Percentiles rank a stretch among this genome's conserved stretches.
Evolutionary conservation across 1,139 yeast genomes (phyloP).

Genomic region (Magnusiomyces paraingens): DNA sequence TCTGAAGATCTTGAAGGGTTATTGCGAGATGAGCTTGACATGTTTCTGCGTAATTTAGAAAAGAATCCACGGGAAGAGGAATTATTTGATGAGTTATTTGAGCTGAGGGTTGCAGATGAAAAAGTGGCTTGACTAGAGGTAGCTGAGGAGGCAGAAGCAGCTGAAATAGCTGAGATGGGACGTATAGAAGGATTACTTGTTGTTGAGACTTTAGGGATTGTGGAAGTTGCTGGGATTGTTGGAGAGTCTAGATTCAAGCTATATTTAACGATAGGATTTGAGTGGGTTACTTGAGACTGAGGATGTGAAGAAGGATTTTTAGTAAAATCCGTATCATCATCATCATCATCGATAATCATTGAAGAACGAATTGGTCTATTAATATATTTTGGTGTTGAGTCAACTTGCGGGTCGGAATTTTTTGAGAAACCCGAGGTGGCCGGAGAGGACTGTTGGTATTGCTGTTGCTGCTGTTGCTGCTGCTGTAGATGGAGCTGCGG

Average conservation of each 20-base stretch:
- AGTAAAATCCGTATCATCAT: constrained; percentile 1
- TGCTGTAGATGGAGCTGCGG: no score
- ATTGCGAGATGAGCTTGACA: not conserved
- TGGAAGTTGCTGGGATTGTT: not conserved
- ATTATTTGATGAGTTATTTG: not conserved
- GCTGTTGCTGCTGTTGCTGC: no score
- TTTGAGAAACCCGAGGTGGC: no score
- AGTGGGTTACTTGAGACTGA: constrained; percentile 7
- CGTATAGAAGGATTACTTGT: not conserved
- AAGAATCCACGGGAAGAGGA: constrained; percentile 7
- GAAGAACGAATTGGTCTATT: not conserved
- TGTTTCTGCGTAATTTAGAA: constrained; percentile 4
- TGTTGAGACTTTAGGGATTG: not conserved
- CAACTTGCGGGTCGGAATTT: no score
- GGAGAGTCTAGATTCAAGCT: not conserved
- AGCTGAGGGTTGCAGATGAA: not conserved
- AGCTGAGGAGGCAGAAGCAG: not conserved
- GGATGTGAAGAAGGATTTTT: constrained; percentile 5
- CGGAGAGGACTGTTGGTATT: not conserved
- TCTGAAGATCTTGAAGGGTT: not conserved
- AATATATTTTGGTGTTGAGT: not conserved
- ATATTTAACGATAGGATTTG: not conserved
- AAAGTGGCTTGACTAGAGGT: not conserved
- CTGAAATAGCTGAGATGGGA: not conserved
- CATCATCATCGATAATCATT: not conserved